These are phyloP conservation scores for Cucumis melo DNA, from an alignment of 306 rosid genomes.

Conservation along the genomic window DNA sequence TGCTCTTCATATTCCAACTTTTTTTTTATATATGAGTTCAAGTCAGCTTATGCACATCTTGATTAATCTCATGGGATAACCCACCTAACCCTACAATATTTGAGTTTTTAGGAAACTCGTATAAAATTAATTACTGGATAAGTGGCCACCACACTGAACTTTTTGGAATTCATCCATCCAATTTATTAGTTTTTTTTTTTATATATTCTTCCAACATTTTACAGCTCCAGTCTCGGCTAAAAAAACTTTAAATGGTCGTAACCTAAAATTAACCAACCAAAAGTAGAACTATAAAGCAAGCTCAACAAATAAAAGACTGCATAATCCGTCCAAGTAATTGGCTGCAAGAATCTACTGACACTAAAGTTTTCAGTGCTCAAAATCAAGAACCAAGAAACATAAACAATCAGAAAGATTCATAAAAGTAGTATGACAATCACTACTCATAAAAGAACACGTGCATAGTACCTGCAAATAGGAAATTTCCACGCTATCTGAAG, in stretches of 20 bases:
- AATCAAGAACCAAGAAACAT: neutral
- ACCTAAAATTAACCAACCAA: neutral
- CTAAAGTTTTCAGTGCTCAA: neutral
- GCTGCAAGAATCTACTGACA: neutral
- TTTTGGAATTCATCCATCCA: neutral
- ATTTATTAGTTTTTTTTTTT: neutral
- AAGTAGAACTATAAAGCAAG: neutral
- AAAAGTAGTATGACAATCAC: neutral
- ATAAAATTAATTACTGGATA: no score
- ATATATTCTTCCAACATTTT: neutral
- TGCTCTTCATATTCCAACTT: no score
- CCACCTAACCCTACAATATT: no score
- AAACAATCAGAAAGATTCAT: neutral
- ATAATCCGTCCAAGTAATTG: neutral
- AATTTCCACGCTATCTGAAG: constrained; percentile 40
- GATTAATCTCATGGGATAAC: no score
- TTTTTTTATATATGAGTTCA: no score
- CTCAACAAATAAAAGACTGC: neutral
- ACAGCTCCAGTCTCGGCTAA: neutral
- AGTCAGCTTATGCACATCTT: no score
- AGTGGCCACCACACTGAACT: neutral
- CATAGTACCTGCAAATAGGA: constrained; percentile 49
- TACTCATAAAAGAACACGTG: neutral
- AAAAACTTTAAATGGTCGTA: neutral
- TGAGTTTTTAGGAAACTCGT: no score